phyloP scores from a whole-genome alignment of 108 stramenopile species.

The Hondaea fermentalgiana region DNA sequence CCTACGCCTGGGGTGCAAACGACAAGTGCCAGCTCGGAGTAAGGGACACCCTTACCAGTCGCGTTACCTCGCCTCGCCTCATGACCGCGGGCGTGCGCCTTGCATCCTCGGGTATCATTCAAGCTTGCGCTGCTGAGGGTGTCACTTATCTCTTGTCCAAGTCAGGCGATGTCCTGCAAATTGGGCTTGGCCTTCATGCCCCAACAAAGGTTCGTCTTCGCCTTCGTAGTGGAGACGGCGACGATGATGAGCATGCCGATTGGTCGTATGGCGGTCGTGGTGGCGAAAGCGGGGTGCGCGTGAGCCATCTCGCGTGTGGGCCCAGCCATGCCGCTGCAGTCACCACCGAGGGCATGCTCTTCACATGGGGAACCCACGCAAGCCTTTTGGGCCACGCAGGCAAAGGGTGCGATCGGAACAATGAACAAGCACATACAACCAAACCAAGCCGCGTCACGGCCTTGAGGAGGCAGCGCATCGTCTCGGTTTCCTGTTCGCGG shows the following conservation, averaged over 20 bases:
- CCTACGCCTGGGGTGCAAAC: not conserved
- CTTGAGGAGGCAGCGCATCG: not conserved
- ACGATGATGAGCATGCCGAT: not conserved
- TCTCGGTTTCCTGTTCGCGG: not conserved
- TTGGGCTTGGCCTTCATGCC: not conserved
- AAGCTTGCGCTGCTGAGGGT: not conserved
- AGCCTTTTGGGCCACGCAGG: not conserved
- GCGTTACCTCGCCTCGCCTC: not conserved
- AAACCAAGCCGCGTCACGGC: not conserved
- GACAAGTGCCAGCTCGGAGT: not conserved
- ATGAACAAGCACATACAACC: not conserved
- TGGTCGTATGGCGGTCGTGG: not conserved
- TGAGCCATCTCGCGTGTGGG: not conserved
- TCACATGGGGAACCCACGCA: not conserved
- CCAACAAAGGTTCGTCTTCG: not conserved
- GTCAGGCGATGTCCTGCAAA: not conserved
- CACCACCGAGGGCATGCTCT: not conserved
- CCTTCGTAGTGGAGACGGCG: not conserved
- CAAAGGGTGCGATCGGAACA: not conserved
- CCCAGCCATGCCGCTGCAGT: conserved; percentile 9
- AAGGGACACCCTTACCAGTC: not conserved
- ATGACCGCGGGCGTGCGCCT: not conserved
- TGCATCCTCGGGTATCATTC: not conserved
- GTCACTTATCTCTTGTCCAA: not conserved
- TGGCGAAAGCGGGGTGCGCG: not conserved